phyloP scores from a whole-genome alignment of 495 filamentous ascomycete species.

The Talaromyces nanjingensis region DNA sequence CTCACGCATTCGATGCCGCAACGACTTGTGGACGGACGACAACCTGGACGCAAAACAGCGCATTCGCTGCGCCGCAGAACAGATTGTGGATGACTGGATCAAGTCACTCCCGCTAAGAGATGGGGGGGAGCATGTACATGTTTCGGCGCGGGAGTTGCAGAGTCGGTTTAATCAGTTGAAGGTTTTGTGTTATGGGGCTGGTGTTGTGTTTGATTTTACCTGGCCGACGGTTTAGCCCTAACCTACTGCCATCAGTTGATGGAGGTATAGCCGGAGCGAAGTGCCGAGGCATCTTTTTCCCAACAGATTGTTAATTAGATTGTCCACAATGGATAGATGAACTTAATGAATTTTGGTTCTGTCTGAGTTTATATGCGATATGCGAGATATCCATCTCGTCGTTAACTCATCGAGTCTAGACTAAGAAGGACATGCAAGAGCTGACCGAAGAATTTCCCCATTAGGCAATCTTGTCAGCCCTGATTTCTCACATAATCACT shows the following conservation, averaged over 20 bases:
- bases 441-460: neutral
- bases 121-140: neutral
- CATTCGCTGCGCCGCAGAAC: neutral
- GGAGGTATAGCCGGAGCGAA: neutral
- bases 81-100: constrained; percentile 2
- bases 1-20: neutral
- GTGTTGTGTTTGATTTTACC: neutral
- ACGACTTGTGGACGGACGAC: constrained; percentile 1
- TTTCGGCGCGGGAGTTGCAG: neutral
- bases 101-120: neutral
- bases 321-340: neutral
- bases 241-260: neutral
- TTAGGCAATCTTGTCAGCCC: neutral
- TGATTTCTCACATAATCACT: neutral
- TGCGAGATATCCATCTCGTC: no score
- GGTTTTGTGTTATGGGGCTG: neutral
- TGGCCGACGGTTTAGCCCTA: neutral
- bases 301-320: neutral
- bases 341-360: neutral
- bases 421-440: neutral
- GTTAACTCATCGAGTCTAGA: no score
- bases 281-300: neutral
- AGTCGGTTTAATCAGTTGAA: neutral
- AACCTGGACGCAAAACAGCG: neutral
- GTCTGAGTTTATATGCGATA: neutral